Conservation (phyloP, 139 green algal species). For the Coccomyxa sp. region DNA sequence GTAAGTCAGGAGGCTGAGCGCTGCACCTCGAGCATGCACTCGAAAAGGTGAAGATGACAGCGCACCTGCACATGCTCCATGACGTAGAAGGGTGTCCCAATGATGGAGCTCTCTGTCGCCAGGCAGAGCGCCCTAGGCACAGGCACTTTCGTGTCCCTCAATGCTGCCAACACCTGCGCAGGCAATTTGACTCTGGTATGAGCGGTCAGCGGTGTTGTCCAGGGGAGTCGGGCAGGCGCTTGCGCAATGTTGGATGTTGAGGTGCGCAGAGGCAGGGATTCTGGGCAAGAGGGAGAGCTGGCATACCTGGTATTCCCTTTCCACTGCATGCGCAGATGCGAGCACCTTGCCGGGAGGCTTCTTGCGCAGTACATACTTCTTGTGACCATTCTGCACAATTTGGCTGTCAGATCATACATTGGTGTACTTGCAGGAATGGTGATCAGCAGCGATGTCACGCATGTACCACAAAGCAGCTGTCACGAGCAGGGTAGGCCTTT, state of each 20-base stretch:
- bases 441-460: no score
- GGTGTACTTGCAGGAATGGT: background rate
- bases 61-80: slow-evolving; percentile 79
- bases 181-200: no score
- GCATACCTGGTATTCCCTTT: slow-evolving; percentile 67
- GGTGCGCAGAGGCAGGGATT: background rate
- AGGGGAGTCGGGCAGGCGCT: no score
- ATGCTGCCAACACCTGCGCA: slow-evolving; percentile 54
- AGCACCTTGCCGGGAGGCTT: slow-evolving; percentile 91
- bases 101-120: slow-evolving; percentile 68
- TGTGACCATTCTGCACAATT: slow-evolving; percentile 25
- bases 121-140: slow-evolving; percentile 73
- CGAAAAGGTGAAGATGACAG: no score
- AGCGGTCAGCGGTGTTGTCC: no score
- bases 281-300: background rate
- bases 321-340: slow-evolving; percentile 90
- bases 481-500: no score
- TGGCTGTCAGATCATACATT: no score
- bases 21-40: no score
- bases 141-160: slow-evolving; percentile 63
- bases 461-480: no score
- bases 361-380: slow-evolving; percentile 86
- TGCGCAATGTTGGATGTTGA: no score
- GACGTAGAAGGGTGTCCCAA: slow-evolving; percentile 96
- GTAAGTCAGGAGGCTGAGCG: no score